Percentiles rank a stretch among this genome's conserved stretches.
phyloP scores from a whole-genome alignment of 805 yeast genomes.

The Myxozyma vanderwaltii region DNA sequence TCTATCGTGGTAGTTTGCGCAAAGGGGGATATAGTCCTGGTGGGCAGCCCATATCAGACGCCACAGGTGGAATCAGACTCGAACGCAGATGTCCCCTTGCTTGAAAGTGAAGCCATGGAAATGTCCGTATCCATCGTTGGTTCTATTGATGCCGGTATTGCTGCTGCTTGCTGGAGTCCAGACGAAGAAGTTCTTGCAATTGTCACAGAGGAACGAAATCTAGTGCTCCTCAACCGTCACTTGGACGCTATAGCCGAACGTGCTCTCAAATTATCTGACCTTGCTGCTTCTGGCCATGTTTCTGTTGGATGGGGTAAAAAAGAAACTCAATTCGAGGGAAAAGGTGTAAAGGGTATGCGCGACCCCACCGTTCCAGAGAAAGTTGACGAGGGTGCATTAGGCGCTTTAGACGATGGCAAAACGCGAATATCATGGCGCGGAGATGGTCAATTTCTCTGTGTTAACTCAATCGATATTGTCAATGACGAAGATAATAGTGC shows the following conservation, averaged over 20 bases:
- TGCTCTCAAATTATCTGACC: conserved; percentile 60
- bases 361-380: conserved; percentile 87
- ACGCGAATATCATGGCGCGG: conserved; percentile 87
- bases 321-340: conserved; percentile 95
- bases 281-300: conserved; percentile 75
- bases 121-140: conserved; percentile 75
- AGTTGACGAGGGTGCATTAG: conserved; percentile 66
- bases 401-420: conserved; percentile 54
- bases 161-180: conserved; percentile 80
- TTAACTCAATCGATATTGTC: conserved; percentile 61
- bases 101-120: conserved; percentile 50
- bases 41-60: background rate
- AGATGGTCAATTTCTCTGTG: conserved; percentile 80
- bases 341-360: conserved; percentile 76
- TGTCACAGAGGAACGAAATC: conserved; percentile 52
- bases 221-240: conserved; percentile 68
- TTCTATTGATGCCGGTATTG: conserved; percentile 72
- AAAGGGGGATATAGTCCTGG: conserved; percentile 69
- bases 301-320: conserved; percentile 98
- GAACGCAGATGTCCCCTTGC: conserved; percentile 42
- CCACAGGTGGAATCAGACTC: conserved; percentile 45
- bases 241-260: conserved; percentile 80
- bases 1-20: conserved; percentile 53
- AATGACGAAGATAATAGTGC: conserved; percentile 38
- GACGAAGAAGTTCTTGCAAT: conserved; percentile 85